These are phyloP conservation scores for Xylaria sp. DNA, from an alignment of 2,329 filamentous ascomycete genomes.

Conservation along the genomic window DNA sequence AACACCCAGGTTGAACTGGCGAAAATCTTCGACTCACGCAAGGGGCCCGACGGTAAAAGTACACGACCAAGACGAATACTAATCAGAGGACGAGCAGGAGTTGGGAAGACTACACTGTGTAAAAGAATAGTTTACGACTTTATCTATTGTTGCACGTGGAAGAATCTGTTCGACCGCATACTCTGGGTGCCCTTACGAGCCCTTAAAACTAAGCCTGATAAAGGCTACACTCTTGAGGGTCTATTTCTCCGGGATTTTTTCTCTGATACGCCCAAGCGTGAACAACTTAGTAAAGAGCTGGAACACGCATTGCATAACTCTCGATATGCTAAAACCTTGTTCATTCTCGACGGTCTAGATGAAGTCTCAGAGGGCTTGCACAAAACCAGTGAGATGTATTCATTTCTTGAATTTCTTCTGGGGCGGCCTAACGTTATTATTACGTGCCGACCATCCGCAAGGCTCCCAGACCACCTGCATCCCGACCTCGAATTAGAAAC, in stretches of 20 bases:
- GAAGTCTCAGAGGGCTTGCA: no score
- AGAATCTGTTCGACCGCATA: neutral
- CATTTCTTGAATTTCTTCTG: no score
- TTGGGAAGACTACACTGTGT: conserved; percentile 7
- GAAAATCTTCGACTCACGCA: neutral
- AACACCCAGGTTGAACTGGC: neutral
- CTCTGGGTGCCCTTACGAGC: conserved; percentile 13
- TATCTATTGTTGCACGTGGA: neutral
- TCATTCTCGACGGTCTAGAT: no score
- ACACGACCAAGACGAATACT: conserved; percentile 3
- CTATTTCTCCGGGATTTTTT: conserved; percentile 1
- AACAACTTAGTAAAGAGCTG: no score
- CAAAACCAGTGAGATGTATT: no score
- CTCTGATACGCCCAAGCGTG: neutral
- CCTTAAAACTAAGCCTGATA: neutral
- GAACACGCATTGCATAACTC: no score
- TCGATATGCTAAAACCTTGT: no score
- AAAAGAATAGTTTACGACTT: conserved; percentile 16
- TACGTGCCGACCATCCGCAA: no score
- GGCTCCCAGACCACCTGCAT: no score
- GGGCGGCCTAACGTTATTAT: no score
- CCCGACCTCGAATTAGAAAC: no score
- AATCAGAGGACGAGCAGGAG: conserved; percentile 6
- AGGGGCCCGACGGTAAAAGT: neutral
- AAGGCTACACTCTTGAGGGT: neutral